phyloP scores from a whole-genome alignment of 2,329 filamentous ascomycete genomes.

The Gaeumannomyces tritici region DNA sequence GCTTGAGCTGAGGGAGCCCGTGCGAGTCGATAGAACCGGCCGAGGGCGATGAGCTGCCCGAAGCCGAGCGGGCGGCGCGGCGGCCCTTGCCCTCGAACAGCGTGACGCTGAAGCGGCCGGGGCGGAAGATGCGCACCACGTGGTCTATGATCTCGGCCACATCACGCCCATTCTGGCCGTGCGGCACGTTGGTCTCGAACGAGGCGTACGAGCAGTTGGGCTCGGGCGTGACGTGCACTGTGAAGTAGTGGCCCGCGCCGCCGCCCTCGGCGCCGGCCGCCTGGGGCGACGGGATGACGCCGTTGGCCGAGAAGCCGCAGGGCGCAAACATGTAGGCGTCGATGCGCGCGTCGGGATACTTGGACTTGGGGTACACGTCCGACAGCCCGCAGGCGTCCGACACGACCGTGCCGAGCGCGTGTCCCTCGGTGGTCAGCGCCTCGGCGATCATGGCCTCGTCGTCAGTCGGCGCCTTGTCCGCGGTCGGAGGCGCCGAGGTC shows the following conservation, averaged over 20 bases:
- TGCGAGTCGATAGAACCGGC: slow-evolving; percentile 6
- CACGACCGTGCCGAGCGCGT: slow-evolving; percentile 85
- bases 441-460: slow-evolving; percentile 39
- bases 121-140: slow-evolving; percentile 91
- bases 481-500: slow-evolving; percentile 22
- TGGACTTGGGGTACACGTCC: slow-evolving; percentile 74
- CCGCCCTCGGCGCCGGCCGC: slow-evolving; percentile 27
- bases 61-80: slow-evolving; percentile 19
- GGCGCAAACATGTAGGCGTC: slow-evolving; percentile 95
- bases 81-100: slow-evolving; percentile 78
- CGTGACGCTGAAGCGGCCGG: slow-evolving; percentile 94
- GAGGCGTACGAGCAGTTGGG: slow-evolving; percentile 95
- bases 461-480: slow-evolving; percentile 22
- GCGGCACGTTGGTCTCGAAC: slow-evolving; percentile 96
- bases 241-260: slow-evolving; percentile 79
- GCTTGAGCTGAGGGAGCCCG: slow-evolving; percentile 19
- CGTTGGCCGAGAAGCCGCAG: slow-evolving; percentile 95
- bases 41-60: slow-evolving; percentile 20
- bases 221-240: slow-evolving; percentile 95
- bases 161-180: slow-evolving; percentile 75
- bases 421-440: slow-evolving; percentile 82
- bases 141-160: slow-evolving; percentile 88
- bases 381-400: slow-evolving; percentile 84
- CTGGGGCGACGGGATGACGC: slow-evolving; percentile 71
- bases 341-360: slow-evolving; percentile 86